Evolutionary conservation across 768 basidiomycete species (phyloP), one percentile per base, ranked within the genome.

Genomic region (Boletus sp.): DNA sequence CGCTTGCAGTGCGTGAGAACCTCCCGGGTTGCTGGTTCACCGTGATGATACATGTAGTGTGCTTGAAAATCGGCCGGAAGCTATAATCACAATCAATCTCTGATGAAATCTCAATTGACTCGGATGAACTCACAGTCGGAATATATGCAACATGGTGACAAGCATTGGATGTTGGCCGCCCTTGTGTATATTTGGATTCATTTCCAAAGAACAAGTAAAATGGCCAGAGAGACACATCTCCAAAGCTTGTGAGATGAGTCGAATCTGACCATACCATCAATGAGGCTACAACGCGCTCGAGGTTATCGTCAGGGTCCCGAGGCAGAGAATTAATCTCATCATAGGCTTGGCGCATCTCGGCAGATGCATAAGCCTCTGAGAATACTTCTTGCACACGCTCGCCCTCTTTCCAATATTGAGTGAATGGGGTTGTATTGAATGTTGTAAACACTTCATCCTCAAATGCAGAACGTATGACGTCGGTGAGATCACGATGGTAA

Each of bases 111-210:
- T 35, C 7, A 24, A 7, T 44, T n/a, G n/a, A n/a, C n/a, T n/a
- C n/a, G n/a, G 7, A n/a, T n/a, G n/a, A n/a, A 18, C 35, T 18
- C 12, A 56, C 55, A 4, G n/a, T 15, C 0, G 56, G 56, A 29
- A 65, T 50, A 28, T 60, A 63, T 1, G 62, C 59, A 1, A 63
- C 9, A 29, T 63, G 62, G 14, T 63, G 56, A 20, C 58, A 55
- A 7, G 54, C 28, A 12, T 11, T 10, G 2, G 40, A 41, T 7
- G 29, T 41, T 20, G 62, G 58, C 24, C 58, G 52, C 3, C 17
- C 47, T 11, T 54, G 32, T 0, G 33, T 47, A 29, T 65, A 63
- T 30, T 33, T 33, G 32, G 32, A 33, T 10, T 33, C 6, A 10
- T 33, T 33, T 5, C 32, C 32, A 33, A 33, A 5, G 10, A 5